These are phyloP conservation scores for Macaranga tanarius DNA, from an alignment of 441 rosid species.

Conservation along the genomic window DNA sequence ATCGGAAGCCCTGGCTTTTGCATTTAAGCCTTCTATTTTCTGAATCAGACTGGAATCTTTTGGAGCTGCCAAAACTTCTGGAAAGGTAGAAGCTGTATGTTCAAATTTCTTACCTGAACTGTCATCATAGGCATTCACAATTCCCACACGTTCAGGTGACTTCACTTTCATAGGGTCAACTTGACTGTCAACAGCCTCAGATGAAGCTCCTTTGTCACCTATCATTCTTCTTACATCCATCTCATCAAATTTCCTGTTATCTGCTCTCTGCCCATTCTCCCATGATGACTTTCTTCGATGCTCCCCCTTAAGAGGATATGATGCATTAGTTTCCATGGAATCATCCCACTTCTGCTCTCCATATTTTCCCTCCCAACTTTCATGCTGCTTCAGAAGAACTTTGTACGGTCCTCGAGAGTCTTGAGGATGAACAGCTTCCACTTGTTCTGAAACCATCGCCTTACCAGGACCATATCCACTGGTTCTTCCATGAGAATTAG, in stretches of 20 bases:
- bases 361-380: slow-evolving; percentile 56
- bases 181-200: slow-evolving; percentile 32
- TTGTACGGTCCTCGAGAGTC: slow-evolving; percentile 61
- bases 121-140: slow-evolving; percentile 38
- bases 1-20: slow-evolving; percentile 53
- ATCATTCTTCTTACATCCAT: slow-evolving; percentile 34
- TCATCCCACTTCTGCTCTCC: slow-evolving; percentile 53
- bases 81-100: slow-evolving; percentile 22
- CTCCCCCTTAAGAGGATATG: slow-evolving; percentile 43
- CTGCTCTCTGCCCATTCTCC: slow-evolving; percentile 52
- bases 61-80: slow-evolving; percentile 34
- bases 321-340: slow-evolving; percentile 25
- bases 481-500: slow-evolving; percentile 50
- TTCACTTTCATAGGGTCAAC: slow-evolving; percentile 36
- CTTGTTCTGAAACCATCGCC: slow-evolving; percentile 45
- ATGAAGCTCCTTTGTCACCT: slow-evolving; percentile 35
- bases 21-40: slow-evolving; percentile 86
- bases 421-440: slow-evolving; percentile 54
- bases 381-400: slow-evolving; percentile 78
- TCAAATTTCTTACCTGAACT: slow-evolving; percentile 31
- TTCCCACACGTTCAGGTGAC: slow-evolving; percentile 36
- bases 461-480: slow-evolving; percentile 59
- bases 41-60: slow-evolving; percentile 69
- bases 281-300: slow-evolving; percentile 39
- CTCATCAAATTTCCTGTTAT: slow-evolving; percentile 36